Conservation (phyloP, 2,329 filamentous ascomycete genomes). For the Neoarthrinium moseri region DNA sequence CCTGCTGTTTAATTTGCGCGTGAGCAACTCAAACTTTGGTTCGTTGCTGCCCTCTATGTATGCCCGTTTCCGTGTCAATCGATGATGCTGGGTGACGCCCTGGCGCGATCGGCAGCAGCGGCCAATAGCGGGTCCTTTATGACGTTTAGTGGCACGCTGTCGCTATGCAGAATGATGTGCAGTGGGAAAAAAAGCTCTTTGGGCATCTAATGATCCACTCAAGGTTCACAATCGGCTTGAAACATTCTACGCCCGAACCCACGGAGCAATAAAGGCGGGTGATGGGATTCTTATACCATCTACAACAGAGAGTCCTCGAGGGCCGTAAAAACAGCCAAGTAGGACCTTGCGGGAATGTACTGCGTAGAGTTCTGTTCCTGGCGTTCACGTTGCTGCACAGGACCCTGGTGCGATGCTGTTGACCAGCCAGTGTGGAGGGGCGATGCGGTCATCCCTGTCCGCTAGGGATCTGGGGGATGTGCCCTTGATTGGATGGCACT, state of each 20-base stretch:
- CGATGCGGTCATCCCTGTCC: not conserved
- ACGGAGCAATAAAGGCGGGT: too few species aligned
- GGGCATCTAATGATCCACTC: not conserved
- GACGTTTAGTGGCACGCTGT: constrained; percentile 7
- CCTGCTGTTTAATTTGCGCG: not conserved
- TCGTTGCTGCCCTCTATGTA: not conserved
- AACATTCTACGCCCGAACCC: too few species aligned
- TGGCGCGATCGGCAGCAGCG: constrained; percentile 6
- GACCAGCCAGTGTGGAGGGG: not conserved
- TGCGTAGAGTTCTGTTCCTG: not conserved
- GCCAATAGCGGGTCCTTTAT: constrained; percentile 8
- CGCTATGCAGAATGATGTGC: not conserved
- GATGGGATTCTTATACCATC: too few species aligned
- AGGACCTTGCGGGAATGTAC: not conserved
- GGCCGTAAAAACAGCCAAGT: not conserved
- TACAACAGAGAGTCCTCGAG: not conserved
- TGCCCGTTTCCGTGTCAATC: constrained; percentile 11
- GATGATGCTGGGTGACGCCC: constrained; percentile 5
- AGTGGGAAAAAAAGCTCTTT: not conserved
- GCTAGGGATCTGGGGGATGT: not conserved
- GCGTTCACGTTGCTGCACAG: not conserved
- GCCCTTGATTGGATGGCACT: not conserved
- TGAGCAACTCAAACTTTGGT: not conserved
- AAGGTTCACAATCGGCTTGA: not conserved
- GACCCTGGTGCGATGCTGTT: not conserved